phyloP scores from a whole-genome alignment of 345 rosid species.

The Citrus hindsii region DNA sequence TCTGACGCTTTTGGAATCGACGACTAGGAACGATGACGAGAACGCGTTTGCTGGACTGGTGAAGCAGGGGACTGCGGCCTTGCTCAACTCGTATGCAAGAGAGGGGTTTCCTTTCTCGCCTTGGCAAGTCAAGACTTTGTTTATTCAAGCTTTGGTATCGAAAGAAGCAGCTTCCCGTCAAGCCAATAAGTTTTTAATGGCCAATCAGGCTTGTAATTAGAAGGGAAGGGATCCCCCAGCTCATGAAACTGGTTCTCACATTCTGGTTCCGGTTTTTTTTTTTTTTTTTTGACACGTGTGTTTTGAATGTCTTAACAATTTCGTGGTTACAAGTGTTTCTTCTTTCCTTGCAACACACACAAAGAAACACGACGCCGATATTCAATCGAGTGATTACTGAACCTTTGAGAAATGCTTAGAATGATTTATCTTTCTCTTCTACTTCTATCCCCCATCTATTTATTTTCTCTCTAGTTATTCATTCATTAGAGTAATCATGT shows the following conservation, averaged over 20 bases:
- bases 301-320: no score
- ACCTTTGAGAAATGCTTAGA: background rate
- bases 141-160: slow-evolving; percentile 65
- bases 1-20: slow-evolving; percentile 62
- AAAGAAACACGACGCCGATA: no score
- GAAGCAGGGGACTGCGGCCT: slow-evolving; percentile 74
- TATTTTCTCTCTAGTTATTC: no score
- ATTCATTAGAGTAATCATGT: background rate
- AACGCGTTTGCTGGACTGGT: slow-evolving; percentile 51
- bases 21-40: slow-evolving; percentile 50
- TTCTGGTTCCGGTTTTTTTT: background rate
- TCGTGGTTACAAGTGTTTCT: no score
- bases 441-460: background rate
- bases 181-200: slow-evolving; percentile 47
- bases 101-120: slow-evolving; percentile 47
- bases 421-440: background rate
- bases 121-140: slow-evolving; percentile 85
- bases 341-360: background rate
- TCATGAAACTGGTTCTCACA: background rate
- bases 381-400: background rate
- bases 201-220: slow-evolving; percentile 66
- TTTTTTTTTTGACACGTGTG: no score
- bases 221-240: background rate
- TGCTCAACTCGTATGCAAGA: slow-evolving; percentile 78
- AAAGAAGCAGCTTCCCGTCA: slow-evolving; percentile 55